phyloP scores from a whole-genome alignment of 495 filamentous ascomycete species.

The Thermothielavioides terrestris region DNA sequence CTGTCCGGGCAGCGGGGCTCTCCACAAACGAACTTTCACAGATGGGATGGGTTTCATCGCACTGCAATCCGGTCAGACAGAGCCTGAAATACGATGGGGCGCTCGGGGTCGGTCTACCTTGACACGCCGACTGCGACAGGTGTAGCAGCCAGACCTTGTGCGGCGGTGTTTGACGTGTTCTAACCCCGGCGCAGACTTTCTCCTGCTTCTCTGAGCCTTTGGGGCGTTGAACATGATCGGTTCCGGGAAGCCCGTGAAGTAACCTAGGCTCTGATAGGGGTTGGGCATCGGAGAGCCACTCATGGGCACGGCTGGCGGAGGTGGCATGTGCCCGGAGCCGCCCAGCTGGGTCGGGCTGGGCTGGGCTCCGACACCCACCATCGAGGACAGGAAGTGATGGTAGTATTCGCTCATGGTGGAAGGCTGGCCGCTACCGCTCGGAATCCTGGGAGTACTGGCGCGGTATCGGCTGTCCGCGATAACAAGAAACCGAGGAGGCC shows the following conservation, averaged over 20 bases:
- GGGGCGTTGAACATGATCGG: slow-evolving; percentile 42
- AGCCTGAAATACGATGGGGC: background rate
- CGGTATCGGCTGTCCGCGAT: background rate
- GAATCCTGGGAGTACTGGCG: background rate
- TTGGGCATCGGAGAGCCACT: slow-evolving; percentile 27
- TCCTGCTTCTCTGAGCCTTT: slow-evolving; percentile 47
- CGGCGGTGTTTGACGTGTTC: slow-evolving; percentile 91
- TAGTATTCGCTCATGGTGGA: slow-evolving; percentile 42
- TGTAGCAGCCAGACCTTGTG: slow-evolving; percentile 90
- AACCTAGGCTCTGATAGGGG: slow-evolving; percentile 37
- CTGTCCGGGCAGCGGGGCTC: background rate
- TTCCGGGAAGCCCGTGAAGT: slow-evolving; percentile 39
- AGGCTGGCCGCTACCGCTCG: background rate
- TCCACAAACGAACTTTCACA: slow-evolving; percentile 66
- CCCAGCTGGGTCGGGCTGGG: slow-evolving; percentile 29
- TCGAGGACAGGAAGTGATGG: slow-evolving; percentile 39
- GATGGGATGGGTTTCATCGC: slow-evolving; percentile 74
- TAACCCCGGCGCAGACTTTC: slow-evolving; percentile 48
- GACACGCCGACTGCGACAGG: slow-evolving; percentile 79
- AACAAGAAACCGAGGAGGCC: background rate
- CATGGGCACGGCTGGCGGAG: slow-evolving; percentile 22
- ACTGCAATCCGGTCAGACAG: slow-evolving; percentile 40
- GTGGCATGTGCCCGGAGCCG: slow-evolving; percentile 27
- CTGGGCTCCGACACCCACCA: slow-evolving; percentile 35
- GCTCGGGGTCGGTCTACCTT: slow-evolving; percentile 55